Conservation (phyloP, 495 filamentous ascomycete species). For the Eremomyces bilateralis region DNA sequence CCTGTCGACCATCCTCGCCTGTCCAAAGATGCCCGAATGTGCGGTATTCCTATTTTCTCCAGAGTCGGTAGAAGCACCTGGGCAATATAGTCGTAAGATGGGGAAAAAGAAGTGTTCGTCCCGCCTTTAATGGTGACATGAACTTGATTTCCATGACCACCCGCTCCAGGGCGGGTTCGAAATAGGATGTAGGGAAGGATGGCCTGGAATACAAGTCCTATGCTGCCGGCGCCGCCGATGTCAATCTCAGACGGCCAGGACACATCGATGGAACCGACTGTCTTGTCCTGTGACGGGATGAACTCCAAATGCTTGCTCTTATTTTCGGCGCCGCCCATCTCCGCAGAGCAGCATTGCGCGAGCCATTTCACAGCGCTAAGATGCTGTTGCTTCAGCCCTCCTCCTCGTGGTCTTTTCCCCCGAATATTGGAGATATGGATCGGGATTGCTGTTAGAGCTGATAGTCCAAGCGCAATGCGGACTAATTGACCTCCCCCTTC, state of each 20-base stretch:
- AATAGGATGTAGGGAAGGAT: slow-evolving; percentile 58
- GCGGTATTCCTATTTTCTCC: slow-evolving; percentile 31
- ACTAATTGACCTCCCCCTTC: slow-evolving; percentile 77
- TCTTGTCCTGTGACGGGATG: slow-evolving; percentile 6
- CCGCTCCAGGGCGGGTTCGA: too few species aligned
- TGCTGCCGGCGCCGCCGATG: slow-evolving; percentile 24
- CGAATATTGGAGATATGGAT: slow-evolving; percentile 48
- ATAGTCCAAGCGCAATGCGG: slow-evolving; percentile 45
- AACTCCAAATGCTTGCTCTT: slow-evolving; percentile 22
- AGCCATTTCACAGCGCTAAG: slow-evolving; percentile 45
- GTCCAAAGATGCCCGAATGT: slow-evolving; percentile 31
- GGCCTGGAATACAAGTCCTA: slow-evolving; percentile 61
- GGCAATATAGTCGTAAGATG: slow-evolving; percentile 53
- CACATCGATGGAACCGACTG: slow-evolving; percentile 5
- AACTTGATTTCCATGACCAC: too few species aligned
- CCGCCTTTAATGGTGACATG: slow-evolving; percentile 46
- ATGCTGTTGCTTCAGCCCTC: slow-evolving; percentile 59
- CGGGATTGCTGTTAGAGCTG: slow-evolving; percentile 40
- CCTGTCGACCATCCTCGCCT: slow-evolving; percentile 49
- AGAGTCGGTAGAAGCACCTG: slow-evolving; percentile 58
- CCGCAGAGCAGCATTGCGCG: slow-evolving; percentile 36
- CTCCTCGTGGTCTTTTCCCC: slow-evolving; percentile 33
- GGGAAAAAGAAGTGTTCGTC: slow-evolving; percentile 52
- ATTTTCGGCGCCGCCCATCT: slow-evolving; percentile 27
- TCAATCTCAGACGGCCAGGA: slow-evolving; percentile 5